Evolutionary conservation across 1,139 yeast species (phyloP).

Genomic region (Kodamaea fungicola): DNA sequence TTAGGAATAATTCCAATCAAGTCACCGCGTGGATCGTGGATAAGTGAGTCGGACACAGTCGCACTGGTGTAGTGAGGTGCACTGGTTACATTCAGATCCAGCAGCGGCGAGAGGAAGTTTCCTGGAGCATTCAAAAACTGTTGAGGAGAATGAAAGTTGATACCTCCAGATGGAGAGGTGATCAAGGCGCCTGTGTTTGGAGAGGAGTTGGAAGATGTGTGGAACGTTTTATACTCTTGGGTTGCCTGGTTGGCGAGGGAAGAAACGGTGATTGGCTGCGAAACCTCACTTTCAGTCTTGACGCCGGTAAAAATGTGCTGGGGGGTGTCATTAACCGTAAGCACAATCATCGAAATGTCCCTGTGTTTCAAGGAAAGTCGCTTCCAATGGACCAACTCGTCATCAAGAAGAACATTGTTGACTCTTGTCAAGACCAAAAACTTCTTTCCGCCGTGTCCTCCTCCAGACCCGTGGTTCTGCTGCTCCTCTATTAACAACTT

Average conservation of each 20-base stretch:
- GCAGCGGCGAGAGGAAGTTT: conserved; percentile 32
- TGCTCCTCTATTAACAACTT: conserved; percentile 33
- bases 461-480: conserved; percentile 17
- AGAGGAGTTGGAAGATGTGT: conserved; percentile 3
- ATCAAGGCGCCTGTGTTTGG: conserved; percentile 16
- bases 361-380: conserved; percentile 58
- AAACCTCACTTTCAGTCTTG: background rate
- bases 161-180: conserved; percentile 34
- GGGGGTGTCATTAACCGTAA: conserved; percentile 67
- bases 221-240: background rate
- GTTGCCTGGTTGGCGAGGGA: background rate
- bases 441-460: conserved; percentile 49
- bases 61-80: conserved; percentile 14
- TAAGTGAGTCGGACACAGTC: conserved; percentile 24
- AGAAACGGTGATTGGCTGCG: background rate
- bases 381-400: conserved; percentile 76
- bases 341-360: conserved; percentile 63
- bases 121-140: conserved; percentile 36
- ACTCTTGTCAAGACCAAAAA: conserved; percentile 66
- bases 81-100: conserved; percentile 22
- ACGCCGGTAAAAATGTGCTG: conserved; percentile 41
- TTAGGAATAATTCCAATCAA: conserved; percentile 63
- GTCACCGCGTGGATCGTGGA: conserved; percentile 52
- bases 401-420: conserved; percentile 73
- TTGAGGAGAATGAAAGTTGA: conserved; percentile 37